Base-by-base conservation (phyloP, 257 asterid genomes). In the Eustoma russellianum region DNA sequence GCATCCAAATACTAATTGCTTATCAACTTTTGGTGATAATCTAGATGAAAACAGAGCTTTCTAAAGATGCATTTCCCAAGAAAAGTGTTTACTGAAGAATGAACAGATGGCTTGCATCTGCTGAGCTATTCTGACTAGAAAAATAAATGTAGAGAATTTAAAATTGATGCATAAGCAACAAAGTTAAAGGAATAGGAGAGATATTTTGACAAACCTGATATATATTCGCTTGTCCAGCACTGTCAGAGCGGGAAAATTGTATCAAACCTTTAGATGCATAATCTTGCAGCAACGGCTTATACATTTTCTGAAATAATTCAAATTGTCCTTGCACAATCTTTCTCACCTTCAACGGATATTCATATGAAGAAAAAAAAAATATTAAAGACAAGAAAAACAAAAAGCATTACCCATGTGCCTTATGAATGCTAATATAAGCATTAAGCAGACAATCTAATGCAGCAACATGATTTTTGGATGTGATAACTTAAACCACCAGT, bases 271-370 rank as follows among this genome's bases (percentile, higher is more conserved):
- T 58, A 46, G 73, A 70, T 9, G 81, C 87, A 66, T 75, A 70
- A 62, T 86, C 95, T 72, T 86, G 80, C 16, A 86, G 43, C 69
- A 67, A 55, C 18, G 97, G 90, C 41, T 54, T 70, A 66, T 89
- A 89, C 87, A 76, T 76, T 53, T 55, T 55, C 17, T 63, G 83
- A 62, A 89, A 86, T 66, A 83, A 74, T 66, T 71, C 51, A 58
- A 72, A 83, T 56, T 89, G 95, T 54, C 96, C 95, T 60, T 71
- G 79, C 49, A 89, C 91, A 57, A 89, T 86, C 69, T 89, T 89
- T 50, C 69, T 74, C 71, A 88, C 92, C 89, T 86, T 76, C 52
- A 35, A 47, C 44, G 48, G 13, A 48, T 17, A 40, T 67, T 34
- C 14, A 13, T 13, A 17, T 18, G 9, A 2, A 24, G 12, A 6